Evolutionary conservation across 805 yeast species (phyloP), one percentile per base, ranked within the genome.

Genomic region (Komagataella pastoris): DNA sequence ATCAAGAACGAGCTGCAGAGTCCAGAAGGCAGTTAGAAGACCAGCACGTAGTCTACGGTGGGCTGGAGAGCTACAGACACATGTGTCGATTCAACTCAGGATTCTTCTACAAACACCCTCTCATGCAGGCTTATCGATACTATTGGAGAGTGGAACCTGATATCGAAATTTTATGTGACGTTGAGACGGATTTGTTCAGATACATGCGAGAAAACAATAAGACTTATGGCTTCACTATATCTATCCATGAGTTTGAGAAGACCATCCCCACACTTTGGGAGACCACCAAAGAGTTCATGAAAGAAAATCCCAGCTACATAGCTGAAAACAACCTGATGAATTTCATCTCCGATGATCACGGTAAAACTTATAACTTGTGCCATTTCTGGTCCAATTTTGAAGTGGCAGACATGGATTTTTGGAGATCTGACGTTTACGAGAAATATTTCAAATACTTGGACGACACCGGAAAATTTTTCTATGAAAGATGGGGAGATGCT

Each of bases 401-500:
- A 61, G 73, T 83, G 49, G 88, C 80, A 19, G 69, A 71, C 54
- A 66, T 83, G 58, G 73, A 75, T 50, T 75, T 83, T 58, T 82
- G 79, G 76, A 64, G 85, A 57, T 57, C 72, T n/a, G 71, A 74
- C 49, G 77, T 75, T 17, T 83, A 83, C 64, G 58, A 61, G 24
- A 66, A 68, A 53, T 83, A 73, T 63, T 83, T 83, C 59, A 72
- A 80, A 43, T 59, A 67, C 54, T 69, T 83, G 54, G 88, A 83
- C 63, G 58, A 68, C 50, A 71, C 78, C 2, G 86, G 86, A 23
- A 84, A 85, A 47, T 82, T 83, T 65, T 83, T 80, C 65, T 83
- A 83, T 65, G 87, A 83, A 64, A 71, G 88, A 64, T 83, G 88
- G 88, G 88, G 88, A 23, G 88, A 83, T 64, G 88, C 88, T 0